Base-by-base conservation (phyloP, 1,284 basidiomycete genomes). In the Xerocomus nothofagi region DNA sequence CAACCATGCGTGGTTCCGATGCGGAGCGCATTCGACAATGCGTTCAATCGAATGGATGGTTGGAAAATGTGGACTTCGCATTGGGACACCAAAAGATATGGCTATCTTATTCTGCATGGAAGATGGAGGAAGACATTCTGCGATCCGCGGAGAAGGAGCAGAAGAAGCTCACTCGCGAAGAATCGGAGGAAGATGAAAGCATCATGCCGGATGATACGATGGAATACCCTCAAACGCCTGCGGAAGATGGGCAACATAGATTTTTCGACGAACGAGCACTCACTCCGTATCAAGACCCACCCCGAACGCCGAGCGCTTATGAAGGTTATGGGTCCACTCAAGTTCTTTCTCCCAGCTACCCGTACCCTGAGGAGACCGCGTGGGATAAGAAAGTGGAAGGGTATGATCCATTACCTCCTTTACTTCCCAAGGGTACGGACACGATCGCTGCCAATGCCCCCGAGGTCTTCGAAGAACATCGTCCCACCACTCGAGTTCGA, bases 101-200 rank as follows among this genome's bases (percentile, higher is more conserved):
- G 88, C 66, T 97, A 17, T 75, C 79, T 10, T 95, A 92, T 70
- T 59, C 60, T 15, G 82, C 88, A 5, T 96, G 92, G 91, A 91
- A 92, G 71, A 80, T 80, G 59, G 82, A 91, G 5, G 93, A 96
- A 70, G 92, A 96, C 61, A 78, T 80, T 6, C 64, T 96, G 9
- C 75, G 91, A 21, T 78, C 77, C 9, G 70, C 70, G 41, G 92
- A 95, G 74, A 86, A 84, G 69, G 84, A 82, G 45, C 68, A 71
- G 52, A 78, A 77, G 66, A 78, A 77, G 54, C 69, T 71, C 20
- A 63, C 61, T 24, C 70, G 65, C 53, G 74, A 64, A 62, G 72
- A 61, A 42, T 79, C 69, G 44, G 79, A 74, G 17, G 81, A 79
- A 39, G 79, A 79, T 26, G 80, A 79, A 38, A 83, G 80, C 55